phyloP scores from a whole-genome alignment of 495 filamentous ascomycete species.

The Penicillium ochrochloron region DNA sequence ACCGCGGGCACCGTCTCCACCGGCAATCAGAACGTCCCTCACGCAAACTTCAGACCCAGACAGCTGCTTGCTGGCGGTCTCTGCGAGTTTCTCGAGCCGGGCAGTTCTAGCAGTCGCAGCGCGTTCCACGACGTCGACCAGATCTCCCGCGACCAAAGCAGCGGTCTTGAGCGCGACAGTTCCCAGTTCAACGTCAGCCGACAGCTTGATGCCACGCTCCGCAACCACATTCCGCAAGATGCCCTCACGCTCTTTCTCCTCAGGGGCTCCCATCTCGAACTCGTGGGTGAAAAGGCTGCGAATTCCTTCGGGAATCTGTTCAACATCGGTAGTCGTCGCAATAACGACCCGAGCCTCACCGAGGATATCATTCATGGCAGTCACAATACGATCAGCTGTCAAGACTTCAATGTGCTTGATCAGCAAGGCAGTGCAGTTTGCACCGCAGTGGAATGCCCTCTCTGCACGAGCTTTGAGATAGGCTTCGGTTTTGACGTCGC shows the following conservation, averaged over 20 bases:
- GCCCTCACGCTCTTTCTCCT: slow-evolving; percentile 90
- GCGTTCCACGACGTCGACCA: slow-evolving; percentile 92
- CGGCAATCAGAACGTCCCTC: slow-evolving; percentile 86
- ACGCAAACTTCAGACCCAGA: slow-evolving; percentile 57
- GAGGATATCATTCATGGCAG: slow-evolving; percentile 79
- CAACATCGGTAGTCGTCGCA: slow-evolving; percentile 92
- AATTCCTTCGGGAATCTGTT: slow-evolving; percentile 88
- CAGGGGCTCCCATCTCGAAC: slow-evolving; percentile 89
- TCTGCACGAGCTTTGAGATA: slow-evolving; percentile 87
- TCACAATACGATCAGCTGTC: slow-evolving; percentile 85
- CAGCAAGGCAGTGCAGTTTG: slow-evolving; percentile 79
- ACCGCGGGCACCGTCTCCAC: slow-evolving; percentile 76
- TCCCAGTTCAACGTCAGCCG: slow-evolving; percentile 79
- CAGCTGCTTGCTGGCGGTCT: slow-evolving; percentile 41
- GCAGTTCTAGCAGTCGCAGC: slow-evolving; percentile 74
- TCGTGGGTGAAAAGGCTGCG: slow-evolving; percentile 94
- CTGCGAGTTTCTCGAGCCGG: slow-evolving; percentile 73
- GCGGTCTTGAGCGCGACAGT: slow-evolving; percentile 92
- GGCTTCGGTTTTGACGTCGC: slow-evolving; percentile 91
- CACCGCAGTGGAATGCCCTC: slow-evolving; percentile 83
- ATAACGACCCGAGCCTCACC: slow-evolving; percentile 76
- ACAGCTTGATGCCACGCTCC: slow-evolving; percentile 71
- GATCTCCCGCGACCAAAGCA: slow-evolving; percentile 89
- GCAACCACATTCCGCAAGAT: slow-evolving; percentile 78
- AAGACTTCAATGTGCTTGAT: slow-evolving; percentile 88